Conservation (phyloP, 192 early-diverging fungal species). For the Rhizoclosmatium globosum region DNA sequence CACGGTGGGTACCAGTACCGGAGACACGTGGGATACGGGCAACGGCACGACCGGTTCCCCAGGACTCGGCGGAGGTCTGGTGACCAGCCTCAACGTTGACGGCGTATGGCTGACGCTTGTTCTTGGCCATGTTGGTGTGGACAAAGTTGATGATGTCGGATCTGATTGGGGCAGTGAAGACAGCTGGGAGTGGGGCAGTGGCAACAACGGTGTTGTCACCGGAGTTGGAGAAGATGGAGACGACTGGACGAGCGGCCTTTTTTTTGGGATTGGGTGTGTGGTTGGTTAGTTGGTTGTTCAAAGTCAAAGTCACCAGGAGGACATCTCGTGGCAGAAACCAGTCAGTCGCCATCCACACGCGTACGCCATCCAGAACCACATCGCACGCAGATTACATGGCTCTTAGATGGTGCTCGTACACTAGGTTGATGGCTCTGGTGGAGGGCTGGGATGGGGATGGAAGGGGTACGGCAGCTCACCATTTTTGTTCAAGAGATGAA, state of each 20-base stretch:
- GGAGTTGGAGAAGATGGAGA: slow-evolving; percentile 86
- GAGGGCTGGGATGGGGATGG: too few relatives aligned
- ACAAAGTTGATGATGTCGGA: slow-evolving; percentile 95
- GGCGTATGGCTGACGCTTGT: slow-evolving; percentile 97
- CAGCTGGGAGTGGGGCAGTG: slow-evolving; percentile 82
- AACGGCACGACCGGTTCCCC: slow-evolving; percentile 88
- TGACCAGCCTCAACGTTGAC: slow-evolving; percentile 96
- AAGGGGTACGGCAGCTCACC: too few relatives aligned
- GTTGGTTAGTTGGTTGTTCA: too few relatives aligned
- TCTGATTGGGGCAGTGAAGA: slow-evolving; percentile 97
- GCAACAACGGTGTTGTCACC: slow-evolving; percentile 73
- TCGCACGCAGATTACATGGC: too few relatives aligned
- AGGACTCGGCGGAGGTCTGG: slow-evolving; percentile 84
- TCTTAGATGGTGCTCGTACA: too few relatives aligned
- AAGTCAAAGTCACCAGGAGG: too few relatives aligned
- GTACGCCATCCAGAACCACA: too few relatives aligned
- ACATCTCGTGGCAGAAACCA: too few relatives aligned
- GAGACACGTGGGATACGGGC: slow-evolving; percentile 99
- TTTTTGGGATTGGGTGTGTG: too few relatives aligned
- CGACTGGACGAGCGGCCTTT: slow-evolving; percentile 78
- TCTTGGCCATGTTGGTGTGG: slow-evolving; percentile 99
- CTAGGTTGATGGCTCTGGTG: too few relatives aligned
- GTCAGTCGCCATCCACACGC: too few relatives aligned
- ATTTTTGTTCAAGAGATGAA: too few relatives aligned
- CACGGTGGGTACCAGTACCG: slow-evolving; percentile 95